Percentiles rank a stretch among this genome's conserved stretches.
Evolutionary conservation across 139 green algal genomes (phyloP).

Genomic region (Closterium sp.): DNA sequence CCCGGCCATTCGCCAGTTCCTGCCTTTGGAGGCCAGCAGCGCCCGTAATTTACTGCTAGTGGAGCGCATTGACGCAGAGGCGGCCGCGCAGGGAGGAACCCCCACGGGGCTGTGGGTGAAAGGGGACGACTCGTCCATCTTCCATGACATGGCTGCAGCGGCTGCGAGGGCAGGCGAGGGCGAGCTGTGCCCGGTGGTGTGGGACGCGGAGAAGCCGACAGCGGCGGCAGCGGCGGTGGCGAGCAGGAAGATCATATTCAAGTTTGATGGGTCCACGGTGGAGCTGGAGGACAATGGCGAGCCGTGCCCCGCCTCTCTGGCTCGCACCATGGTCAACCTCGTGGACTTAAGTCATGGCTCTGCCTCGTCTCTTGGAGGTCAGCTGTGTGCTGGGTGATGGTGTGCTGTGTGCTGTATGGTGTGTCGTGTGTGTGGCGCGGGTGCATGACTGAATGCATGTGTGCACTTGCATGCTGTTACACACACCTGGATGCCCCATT

Average conservation of each 20-base stretch:
- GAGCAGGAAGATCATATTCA: constrained; percentile 43
- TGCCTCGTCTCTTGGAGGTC: constrained; percentile 35
- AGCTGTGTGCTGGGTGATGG: background rate
- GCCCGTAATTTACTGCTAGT: background rate
- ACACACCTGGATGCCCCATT: background rate
- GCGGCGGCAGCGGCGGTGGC: constrained; percentile 1
- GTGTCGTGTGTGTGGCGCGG: background rate
- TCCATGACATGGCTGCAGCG: background rate
- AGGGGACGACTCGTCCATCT: background rate
- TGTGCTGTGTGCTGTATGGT: background rate
- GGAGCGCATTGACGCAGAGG: constrained; percentile 5
- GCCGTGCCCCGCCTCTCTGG: constrained; percentile 20
- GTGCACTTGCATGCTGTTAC: background rate
- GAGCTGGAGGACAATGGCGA: constrained; percentile 15
- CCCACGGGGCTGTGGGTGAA: background rate
- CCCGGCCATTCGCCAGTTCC: constrained; percentile 7
- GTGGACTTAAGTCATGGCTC: constrained; percentile 24
- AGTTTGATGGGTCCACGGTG: constrained; percentile 34
- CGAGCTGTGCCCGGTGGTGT: constrained; percentile 28
- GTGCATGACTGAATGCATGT: background rate
- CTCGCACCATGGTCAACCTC: constrained; percentile 38
- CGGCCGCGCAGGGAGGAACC: background rate
- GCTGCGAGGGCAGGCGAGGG: background rate
- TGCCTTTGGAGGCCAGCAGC: constrained; percentile 9
- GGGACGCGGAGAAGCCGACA: constrained; percentile 6